Conservation (phyloP, 2,329 filamentous ascomycete species). For the Monosporascus cannonballus region DNA sequence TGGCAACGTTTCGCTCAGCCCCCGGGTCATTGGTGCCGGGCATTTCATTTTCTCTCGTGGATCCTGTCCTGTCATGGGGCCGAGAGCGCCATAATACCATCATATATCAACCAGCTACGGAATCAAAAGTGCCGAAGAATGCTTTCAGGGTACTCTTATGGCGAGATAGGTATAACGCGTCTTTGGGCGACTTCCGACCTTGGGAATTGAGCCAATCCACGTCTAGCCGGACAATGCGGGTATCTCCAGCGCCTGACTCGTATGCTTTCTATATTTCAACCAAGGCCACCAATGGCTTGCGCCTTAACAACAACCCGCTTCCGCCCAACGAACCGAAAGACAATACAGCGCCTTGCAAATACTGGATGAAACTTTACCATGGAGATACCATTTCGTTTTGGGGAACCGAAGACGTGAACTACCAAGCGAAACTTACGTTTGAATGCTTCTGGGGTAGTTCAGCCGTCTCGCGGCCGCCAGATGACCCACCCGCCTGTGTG, state of each 20-base stretch:
- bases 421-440: conserved; percentile 42
- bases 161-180: conserved; percentile 57
- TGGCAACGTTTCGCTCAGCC: conserved; percentile 63
- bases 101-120: conserved; percentile 54
- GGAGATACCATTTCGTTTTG: conserved; percentile 75
- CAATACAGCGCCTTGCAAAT: conserved; percentile 45
- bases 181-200: conserved; percentile 44
- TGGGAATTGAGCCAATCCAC: conserved; percentile 45
- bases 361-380: conserved; percentile 66
- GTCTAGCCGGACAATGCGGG: conserved; percentile 28
- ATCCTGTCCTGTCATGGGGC: conserved; percentile 71
- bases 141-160: conserved; percentile 75
- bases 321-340: conserved; percentile 49
- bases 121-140: conserved; percentile 73
- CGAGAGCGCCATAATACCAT: conserved; percentile 63
- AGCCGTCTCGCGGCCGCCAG: conserved; percentile 30
- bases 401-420: conserved; percentile 36
- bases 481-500: conserved; percentile 32
- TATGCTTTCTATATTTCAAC: conserved; percentile 72
- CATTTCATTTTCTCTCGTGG: conserved; percentile 59
- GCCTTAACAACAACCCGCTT: conserved; percentile 67
- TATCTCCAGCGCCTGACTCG: conserved; percentile 37
- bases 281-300: conserved; percentile 69
- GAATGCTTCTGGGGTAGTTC: conserved; percentile 53
- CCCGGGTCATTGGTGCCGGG: conserved; percentile 58